phyloP scores from a whole-genome alignment of 257 asterid genomes.

The Coffea eugenioides region DNA sequence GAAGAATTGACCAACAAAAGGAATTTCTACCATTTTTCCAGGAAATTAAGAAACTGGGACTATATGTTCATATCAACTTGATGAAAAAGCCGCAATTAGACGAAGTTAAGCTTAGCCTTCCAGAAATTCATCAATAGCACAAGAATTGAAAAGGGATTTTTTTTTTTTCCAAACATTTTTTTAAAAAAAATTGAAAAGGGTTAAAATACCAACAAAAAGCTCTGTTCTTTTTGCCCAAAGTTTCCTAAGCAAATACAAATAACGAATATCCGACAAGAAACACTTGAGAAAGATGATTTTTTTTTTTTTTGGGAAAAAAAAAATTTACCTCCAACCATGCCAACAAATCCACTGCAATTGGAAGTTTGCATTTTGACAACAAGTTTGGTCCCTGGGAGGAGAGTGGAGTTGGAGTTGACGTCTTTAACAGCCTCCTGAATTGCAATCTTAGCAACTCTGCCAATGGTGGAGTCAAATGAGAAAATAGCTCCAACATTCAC shows the following conservation, averaged over 20 bases:
- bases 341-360: slow-evolving; percentile 91
- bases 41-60: neutral
- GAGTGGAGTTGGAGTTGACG: slow-evolving; percentile 63
- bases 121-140: neutral
- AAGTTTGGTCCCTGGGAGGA: slow-evolving; percentile 66
- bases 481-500: slow-evolving; percentile 83
- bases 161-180: no score
- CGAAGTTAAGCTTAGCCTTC: neutral
- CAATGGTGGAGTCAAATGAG: slow-evolving; percentile 69
- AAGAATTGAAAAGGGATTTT: neutral
- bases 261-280: neutral
- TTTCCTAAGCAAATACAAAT: neutral
- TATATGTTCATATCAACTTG: neutral
- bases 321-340: slow-evolving; percentile 76
- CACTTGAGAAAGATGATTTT: neutral
- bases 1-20: neutral
- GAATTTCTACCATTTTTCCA: neutral
- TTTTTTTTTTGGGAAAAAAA: neutral
- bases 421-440: slow-evolving; percentile 92
- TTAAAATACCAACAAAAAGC: neutral
- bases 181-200: neutral
- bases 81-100: neutral
- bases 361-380: slow-evolving; percentile 42
- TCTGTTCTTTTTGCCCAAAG: neutral
- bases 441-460: slow-evolving; percentile 86